Evolutionary conservation across 352 stramenopile genomes (phyloP).

Genomic region (Pythium biforme): DNA sequence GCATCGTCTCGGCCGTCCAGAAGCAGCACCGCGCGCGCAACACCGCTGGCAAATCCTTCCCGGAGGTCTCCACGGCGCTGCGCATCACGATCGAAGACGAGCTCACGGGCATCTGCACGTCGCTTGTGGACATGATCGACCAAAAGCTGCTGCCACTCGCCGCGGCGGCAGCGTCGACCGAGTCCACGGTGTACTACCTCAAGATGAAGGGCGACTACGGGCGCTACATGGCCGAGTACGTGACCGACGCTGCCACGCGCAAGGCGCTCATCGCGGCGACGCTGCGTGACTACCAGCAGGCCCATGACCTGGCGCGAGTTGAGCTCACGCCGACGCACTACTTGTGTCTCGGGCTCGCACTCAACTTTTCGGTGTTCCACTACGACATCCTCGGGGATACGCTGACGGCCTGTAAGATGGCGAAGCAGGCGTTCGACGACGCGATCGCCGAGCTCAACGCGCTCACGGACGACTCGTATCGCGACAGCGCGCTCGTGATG

Average conservation of each 20-base stretch:
- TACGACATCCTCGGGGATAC: slow-evolving; percentile 28
- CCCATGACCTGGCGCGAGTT: slow-evolving; percentile 14
- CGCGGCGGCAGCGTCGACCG: slow-evolving; percentile 61
- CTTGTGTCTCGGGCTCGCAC: slow-evolving; percentile 31
- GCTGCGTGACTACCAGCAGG: slow-evolving; percentile 24
- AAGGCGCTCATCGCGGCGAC: slow-evolving; percentile 6
- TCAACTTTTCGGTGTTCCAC: slow-evolving; percentile 38
- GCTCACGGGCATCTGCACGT: slow-evolving; percentile 40
- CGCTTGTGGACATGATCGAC: slow-evolving; percentile 92
- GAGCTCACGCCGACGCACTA: slow-evolving; percentile 29
- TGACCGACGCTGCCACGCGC: not conserved
- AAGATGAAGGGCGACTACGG: slow-evolving; percentile 90
- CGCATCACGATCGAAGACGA: slow-evolving; percentile 29
- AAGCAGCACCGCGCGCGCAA: slow-evolving; percentile 26
- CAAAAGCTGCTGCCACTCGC: slow-evolving; percentile 90
- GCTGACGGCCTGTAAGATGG: slow-evolving; percentile 24
- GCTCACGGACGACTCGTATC: slow-evolving; percentile 32
- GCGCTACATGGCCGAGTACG: slow-evolving; percentile 20
- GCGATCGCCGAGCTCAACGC: slow-evolving; percentile 31
- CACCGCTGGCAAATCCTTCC: not conserved
- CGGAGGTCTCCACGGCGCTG: slow-evolving; percentile 17
- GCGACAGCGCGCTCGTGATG: slow-evolving; percentile 34
- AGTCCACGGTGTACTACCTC: slow-evolving; percentile 96
- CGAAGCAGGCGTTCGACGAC: slow-evolving; percentile 36
- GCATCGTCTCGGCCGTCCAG: slow-evolving; percentile 27